Evolutionary conservation across 352 stramenopile genomes (phyloP), one percentile per base, ranked within the genome.

Genomic region (Pythium apleroticum): DNA sequence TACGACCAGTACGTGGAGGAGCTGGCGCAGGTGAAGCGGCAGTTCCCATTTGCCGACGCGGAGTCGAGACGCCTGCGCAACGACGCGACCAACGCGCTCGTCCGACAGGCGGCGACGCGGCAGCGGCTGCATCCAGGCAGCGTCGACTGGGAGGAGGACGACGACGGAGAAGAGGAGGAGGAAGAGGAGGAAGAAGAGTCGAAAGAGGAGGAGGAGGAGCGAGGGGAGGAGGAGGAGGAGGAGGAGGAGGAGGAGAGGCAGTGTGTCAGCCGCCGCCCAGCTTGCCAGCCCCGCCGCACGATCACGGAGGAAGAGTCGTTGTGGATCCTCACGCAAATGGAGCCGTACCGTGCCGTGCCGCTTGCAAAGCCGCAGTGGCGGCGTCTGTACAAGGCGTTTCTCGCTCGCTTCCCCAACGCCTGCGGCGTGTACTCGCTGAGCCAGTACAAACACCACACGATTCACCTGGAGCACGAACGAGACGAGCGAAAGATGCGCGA

Each of bases 241-340:
- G 3, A 14, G 35, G 35, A 43, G 35, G 14, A 50, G 5, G 43
- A 27, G 43, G 5, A 17, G 20, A 14, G 0, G n/a, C n/a, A 27
- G 33, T 17, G 12, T 41, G 12, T 41, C 12, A 27, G 14, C 5
- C 43, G n/a, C 14, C n/a, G 19, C n/a, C 11, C 5, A 27, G 20
- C 4, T 50, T 11, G 5, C 19, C 43, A 20, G 9, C 43, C 43
- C 7, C n/a, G 43, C 20, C 19, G 10, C 2, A 50, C 43, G 12
- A 48, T 48, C 39, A 48, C 12, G 12, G 39, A 48, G 39, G 39
- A 48, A 17, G 14, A 50, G 20, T 50, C 43, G 11, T 4, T 4
- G 43, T 50, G 43, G 43, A 50, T 50, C 19, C 43, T 50, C 43
- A 50, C 43, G 19, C 43, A 50, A n/a, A 50, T 50, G 43, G 43